phyloP scores from a whole-genome alignment of 345 rosid species.

The Anacardium occidentale region DNA sequence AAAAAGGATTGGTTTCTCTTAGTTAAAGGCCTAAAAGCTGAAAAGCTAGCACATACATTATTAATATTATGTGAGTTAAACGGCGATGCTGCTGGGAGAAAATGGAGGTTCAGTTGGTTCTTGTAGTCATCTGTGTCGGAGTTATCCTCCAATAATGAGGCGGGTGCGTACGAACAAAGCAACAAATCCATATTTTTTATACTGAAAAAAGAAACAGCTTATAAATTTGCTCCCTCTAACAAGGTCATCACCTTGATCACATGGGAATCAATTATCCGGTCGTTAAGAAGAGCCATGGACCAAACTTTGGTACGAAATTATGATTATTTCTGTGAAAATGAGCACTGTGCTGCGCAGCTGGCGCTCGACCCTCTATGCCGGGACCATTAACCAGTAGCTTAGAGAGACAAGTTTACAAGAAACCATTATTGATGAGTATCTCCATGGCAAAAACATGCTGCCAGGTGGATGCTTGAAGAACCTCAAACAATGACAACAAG shows the following conservation, averaged over 20 bases:
- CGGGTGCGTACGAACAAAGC: slow-evolving; percentile 22
- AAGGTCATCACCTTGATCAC: slow-evolving; percentile 32
- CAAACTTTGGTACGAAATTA: slow-evolving; percentile 3
- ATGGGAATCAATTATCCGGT: slow-evolving; percentile 26
- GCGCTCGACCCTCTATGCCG: slow-evolving; percentile 34
- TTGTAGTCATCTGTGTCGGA: not conserved
- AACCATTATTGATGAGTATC: slow-evolving; percentile 11
- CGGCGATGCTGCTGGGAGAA: not conserved
- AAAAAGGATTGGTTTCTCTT: not conserved
- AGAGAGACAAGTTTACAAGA: slow-evolving; percentile 14
- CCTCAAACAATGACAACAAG: too few relatives aligned
- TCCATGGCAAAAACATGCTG: not conserved
- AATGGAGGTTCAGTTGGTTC: not conserved
- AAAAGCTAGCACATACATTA: too few relatives aligned
- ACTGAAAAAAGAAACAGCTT: slow-evolving; percentile 22
- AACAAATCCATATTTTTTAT: slow-evolving; percentile 14
- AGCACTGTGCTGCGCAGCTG: not conserved
- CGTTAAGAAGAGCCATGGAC: slow-evolving; percentile 5
- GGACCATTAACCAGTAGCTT: slow-evolving; percentile 27
- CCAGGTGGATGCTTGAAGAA: too few relatives aligned
- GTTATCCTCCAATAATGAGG: slow-evolving; percentile 18
- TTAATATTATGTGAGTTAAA: too few relatives aligned
- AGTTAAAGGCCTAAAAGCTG: not conserved
- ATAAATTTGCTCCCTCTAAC: slow-evolving; percentile 34
- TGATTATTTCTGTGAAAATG: slow-evolving; percentile 16